Percentiles rank a stretch among this genome's conserved stretches.
These are phyloP conservation scores for Zygotorulaspora danielsina DNA, from an alignment of 805 yeast genomes.

Conservation along the genomic window DNA sequence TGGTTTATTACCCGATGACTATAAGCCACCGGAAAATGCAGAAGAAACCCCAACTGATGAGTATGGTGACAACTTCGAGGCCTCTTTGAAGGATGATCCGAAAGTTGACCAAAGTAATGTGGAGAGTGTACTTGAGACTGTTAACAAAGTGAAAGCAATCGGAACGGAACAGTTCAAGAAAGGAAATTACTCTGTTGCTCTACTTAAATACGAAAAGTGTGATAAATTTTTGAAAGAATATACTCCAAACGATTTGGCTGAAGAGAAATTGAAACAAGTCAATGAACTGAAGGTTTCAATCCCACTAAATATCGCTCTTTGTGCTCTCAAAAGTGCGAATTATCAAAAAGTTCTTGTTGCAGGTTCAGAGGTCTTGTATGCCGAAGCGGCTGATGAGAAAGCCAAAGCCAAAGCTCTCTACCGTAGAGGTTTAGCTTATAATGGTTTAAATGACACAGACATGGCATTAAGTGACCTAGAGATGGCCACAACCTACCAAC, in stretches of 20 bases:
- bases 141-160: conserved; percentile 60
- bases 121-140: conserved; percentile 64
- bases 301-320: conserved; percentile 69
- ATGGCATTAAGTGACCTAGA: conserved; percentile 63
- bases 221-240: conserved; percentile 63
- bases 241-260: conserved; percentile 53
- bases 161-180: conserved; percentile 74
- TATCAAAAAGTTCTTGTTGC: conserved; percentile 53
- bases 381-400: conserved; percentile 53
- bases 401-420: conserved; percentile 80
- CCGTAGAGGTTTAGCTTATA: conserved; percentile 77
- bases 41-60: conserved; percentile 58
- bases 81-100: conserved; percentile 67
- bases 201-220: conserved; percentile 70
- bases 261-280: conserved; percentile 48
- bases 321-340: conserved; percentile 59
- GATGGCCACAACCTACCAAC: conserved; percentile 59
- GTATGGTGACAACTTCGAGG: conserved; percentile 81
- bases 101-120: conserved; percentile 55
- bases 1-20: conserved; percentile 69
- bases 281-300: conserved; percentile 58
- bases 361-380: conserved; percentile 62
- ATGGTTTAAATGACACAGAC: conserved; percentile 60
- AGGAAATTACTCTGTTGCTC: conserved; percentile 53
- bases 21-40: conserved; percentile 42